Evolutionary conservation across 495 filamentous ascomycete genomes (phyloP).

Genomic region (Xylaria bambusicola): DNA sequence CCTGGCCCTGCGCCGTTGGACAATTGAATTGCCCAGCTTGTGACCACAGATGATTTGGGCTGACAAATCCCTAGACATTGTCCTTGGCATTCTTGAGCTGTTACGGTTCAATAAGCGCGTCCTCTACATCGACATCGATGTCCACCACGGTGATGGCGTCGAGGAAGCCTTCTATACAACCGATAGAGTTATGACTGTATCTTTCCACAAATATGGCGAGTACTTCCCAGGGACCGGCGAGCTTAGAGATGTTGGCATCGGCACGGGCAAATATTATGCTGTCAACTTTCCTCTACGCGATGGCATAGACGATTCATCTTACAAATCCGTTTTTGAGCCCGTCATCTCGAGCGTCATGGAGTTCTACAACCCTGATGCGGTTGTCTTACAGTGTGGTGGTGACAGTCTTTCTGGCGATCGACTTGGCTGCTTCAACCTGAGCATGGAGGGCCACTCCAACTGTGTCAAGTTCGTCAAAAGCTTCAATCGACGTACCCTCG

Average conservation of each 20-base stretch:
- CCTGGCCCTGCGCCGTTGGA: not conserved
- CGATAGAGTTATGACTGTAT: slow-evolving; percentile 96
- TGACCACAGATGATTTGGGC: not conserved
- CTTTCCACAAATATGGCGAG: slow-evolving; percentile 98
- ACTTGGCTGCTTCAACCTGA: slow-evolving; percentile 96
- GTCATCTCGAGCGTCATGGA: slow-evolving; percentile 93
- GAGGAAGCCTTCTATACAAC: slow-evolving; percentile 98
- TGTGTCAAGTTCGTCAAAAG: slow-evolving; percentile 94
- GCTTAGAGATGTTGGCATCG: slow-evolving; percentile 92
- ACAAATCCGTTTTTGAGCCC: slow-evolving; percentile 94
- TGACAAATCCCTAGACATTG: slow-evolving; percentile 68
- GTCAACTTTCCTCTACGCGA: slow-evolving; percentile 97
- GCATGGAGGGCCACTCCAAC: slow-evolving; percentile 96
- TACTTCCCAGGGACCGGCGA: slow-evolving; percentile 98
- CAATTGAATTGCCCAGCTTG: too few species aligned
- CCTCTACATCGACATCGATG: slow-evolving; percentile 97
- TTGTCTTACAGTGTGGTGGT: slow-evolving; percentile 95
- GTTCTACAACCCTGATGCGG: slow-evolving; percentile 89
- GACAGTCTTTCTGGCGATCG: slow-evolving; percentile 94
- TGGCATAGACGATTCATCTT: slow-evolving; percentile 89
- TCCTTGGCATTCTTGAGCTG: slow-evolving; percentile 94
- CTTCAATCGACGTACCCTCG: slow-evolving; percentile 86
- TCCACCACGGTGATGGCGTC: slow-evolving; percentile 97
- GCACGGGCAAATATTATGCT: slow-evolving; percentile 87
- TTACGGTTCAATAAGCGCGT: slow-evolving; percentile 91